A percentile compares a stretch with the other conserved stretches of the same genome.
phyloP scores from a whole-genome alignment of 176 grass and related monocot genomes.

The Aegilops speltoides region DNA sequence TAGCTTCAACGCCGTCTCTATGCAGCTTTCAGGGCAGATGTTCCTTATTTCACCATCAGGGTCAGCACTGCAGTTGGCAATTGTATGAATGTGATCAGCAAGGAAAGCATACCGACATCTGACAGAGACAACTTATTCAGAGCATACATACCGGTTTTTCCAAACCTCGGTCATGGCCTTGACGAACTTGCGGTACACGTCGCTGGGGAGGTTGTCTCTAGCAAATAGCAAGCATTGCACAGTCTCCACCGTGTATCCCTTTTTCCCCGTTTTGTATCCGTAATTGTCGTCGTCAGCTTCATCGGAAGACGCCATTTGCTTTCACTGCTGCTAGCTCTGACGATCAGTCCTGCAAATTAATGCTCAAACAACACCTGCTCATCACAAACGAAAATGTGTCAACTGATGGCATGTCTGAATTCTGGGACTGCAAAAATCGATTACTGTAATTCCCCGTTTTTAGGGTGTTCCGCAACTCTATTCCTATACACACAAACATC shows the following conservation, averaged over 20 bases:
- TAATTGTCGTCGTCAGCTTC: neutral
- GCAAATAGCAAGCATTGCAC: conserved; percentile 13
- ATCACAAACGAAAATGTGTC: neutral
- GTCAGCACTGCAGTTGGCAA: neutral
- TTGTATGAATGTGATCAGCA: neutral
- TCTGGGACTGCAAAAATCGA: neutral
- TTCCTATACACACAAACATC: neutral
- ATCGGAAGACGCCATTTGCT: neutral
- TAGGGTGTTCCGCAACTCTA: neutral
- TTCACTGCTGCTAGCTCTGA: neutral
- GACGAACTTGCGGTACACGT: conserved; percentile 10
- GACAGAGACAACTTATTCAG: no score
- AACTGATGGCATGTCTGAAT: neutral
- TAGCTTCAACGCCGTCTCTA: neutral
- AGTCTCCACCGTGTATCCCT: neutral
- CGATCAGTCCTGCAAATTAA: neutral
- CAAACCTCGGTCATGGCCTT: neutral
- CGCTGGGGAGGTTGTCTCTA: neutral
- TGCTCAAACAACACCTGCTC: conserved; percentile 9
- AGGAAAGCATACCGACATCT: neutral
- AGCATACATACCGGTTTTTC: conserved; percentile 1
- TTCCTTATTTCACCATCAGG: conserved; percentile 33
- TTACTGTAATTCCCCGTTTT: neutral
- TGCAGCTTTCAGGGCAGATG: neutral
- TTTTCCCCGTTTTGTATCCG: neutral